Conservation (phyloP, 163 green algal species). For the Scenedesmus sp. region DNA sequence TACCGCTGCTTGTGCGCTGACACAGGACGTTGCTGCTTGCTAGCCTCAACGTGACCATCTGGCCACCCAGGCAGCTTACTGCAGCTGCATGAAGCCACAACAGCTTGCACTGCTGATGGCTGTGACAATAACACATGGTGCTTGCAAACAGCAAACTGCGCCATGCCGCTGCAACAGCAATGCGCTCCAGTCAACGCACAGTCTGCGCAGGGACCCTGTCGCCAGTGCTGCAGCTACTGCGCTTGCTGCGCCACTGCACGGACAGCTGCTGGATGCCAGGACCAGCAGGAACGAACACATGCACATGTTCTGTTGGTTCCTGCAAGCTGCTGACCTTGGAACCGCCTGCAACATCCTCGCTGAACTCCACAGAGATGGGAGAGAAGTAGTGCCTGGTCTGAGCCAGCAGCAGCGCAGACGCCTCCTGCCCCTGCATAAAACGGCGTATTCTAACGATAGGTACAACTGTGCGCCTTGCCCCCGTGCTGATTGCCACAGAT, state of each 20-base stretch:
- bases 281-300: background rate
- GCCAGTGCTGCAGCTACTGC: background rate
- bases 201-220: background rate
- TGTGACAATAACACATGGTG: no score
- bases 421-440: constrained; percentile 28
- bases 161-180: background rate
- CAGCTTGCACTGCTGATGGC: background rate
- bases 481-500: background rate
- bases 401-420: constrained; percentile 24
- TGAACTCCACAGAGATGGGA: constrained; percentile 62
- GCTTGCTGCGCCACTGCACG: background rate
- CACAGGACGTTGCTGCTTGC: background rate
- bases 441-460: no score
- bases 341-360: constrained; percentile 59
- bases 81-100: background rate
- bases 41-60: background rate
- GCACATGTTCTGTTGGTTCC: background rate
- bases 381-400: constrained; percentile 58
- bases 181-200: background rate
- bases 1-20: background rate
- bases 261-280: background rate
- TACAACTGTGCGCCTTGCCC: background rate
- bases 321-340: constrained; percentile 42
- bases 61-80: background rate
- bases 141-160: background rate